Conservation (phyloP, 371 early-diverging fungal species). For the Mucor racemosus region DNA sequence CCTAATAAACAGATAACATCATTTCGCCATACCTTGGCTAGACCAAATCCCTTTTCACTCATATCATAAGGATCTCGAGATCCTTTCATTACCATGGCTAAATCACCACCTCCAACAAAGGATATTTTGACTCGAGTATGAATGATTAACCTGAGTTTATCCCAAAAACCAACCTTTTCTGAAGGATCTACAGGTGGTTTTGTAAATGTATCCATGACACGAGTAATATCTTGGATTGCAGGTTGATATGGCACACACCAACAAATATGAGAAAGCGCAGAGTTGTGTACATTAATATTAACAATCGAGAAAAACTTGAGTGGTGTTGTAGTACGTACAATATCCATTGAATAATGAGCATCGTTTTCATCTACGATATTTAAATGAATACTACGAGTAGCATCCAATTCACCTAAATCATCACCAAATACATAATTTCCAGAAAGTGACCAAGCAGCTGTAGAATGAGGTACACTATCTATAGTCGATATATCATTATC, state of each 20-base stretch:
- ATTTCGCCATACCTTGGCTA: slow-evolving; percentile 41
- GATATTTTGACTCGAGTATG: slow-evolving; percentile 53
- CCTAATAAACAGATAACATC: slow-evolving; percentile 37
- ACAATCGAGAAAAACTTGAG: slow-evolving; percentile 61
- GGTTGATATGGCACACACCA: slow-evolving; percentile 66
- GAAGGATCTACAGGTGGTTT: slow-evolving; percentile 62
- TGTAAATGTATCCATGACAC: slow-evolving; percentile 61
- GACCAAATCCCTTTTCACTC: slow-evolving; percentile 28
- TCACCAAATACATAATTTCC: slow-evolving; percentile 25
- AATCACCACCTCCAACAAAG: slow-evolving; percentile 54
- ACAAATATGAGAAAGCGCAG: slow-evolving; percentile 30
- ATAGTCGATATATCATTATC: neutral
- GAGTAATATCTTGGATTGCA: slow-evolving; percentile 60
- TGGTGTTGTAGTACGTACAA: slow-evolving; percentile 55
- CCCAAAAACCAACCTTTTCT: slow-evolving; percentile 71
- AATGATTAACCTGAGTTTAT: slow-evolving; percentile 66
- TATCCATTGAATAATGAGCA: slow-evolving; percentile 24
- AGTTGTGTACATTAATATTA: slow-evolving; percentile 36
- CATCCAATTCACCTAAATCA: slow-evolving; percentile 31
- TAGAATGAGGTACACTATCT: neutral
- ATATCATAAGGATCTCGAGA: slow-evolving; percentile 37
- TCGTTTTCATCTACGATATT: neutral
- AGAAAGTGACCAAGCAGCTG: slow-evolving; percentile 30
- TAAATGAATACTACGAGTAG: slow-evolving; percentile 22
- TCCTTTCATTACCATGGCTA: slow-evolving; percentile 43